Evolutionary conservation across 2,329 filamentous ascomycete species (phyloP), one percentile per base, ranked within the genome.

Genomic region (Apiospora sp.): DNA sequence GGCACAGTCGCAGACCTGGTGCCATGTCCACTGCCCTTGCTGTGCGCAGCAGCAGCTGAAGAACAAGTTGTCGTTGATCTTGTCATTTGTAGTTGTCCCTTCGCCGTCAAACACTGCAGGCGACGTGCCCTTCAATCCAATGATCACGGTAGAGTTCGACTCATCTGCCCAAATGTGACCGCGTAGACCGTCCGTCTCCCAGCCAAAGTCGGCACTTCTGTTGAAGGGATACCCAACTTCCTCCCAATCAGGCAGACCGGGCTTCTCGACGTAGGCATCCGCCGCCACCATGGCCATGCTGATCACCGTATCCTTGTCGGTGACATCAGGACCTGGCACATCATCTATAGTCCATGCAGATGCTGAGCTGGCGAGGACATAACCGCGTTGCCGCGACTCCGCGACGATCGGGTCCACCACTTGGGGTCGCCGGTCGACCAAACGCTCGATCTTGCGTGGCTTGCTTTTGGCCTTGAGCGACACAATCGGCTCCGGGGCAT

Each of bases 11-110:
- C 96, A 99, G 72, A 98, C 95, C 80, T 97, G 93, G 74, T 93
- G 92, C 92, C 95, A 98, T 22, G 95, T 91, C 84, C 92, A 95
- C 75, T 95, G 94, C 0, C 95, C 95, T 78, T 97, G 95, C 83
- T 98, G 95, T 4, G 91, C 96, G 83, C 96, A 99, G 83, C 96
- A 99, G 84, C 96, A 99, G 80, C 95, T 97, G 84, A 98, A 98
- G 83, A 97, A 98, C 13, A 99, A 87, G 80, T 99, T 99, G 83
- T 99, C 96, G 81, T 98, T 99, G 79, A 95, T 87, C 85, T 99
- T 99, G 84, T 99, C 96, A 77, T 98, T 98, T 37, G 95, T 97
- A 0, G 96, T 98, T 1, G 96, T 98, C 70, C 95, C 96, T 49
- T 96, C 93, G n/a, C 96, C 96, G 81, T 98, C 96, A 80, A 98